phyloP scores from a whole-genome alignment of 176 grass and related monocot species.

The Dactylis glomerata region DNA sequence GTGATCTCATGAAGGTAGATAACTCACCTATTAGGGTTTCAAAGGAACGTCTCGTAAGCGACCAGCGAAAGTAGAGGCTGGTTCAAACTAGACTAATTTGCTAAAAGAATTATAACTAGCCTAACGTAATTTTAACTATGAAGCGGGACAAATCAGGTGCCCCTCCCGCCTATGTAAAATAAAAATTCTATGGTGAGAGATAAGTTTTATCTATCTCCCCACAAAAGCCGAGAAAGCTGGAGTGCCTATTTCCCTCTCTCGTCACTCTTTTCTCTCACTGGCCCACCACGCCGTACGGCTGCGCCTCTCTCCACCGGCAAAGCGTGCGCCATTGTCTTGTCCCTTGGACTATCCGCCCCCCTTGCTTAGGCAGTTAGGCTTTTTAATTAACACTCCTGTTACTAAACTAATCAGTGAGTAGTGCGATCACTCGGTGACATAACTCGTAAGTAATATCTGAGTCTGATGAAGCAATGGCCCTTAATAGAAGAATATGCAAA shows the following conservation, averaged over 20 bases:
- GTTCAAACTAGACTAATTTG: too few species aligned
- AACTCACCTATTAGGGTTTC: too few species aligned
- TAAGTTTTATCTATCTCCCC: constrained; percentile 14
- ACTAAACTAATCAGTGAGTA: not conserved
- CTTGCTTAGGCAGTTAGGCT: constrained; percentile 28
- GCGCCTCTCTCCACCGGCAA: constrained; percentile 48
- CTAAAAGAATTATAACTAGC: too few species aligned
- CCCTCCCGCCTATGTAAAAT: not conserved
- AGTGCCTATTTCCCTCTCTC: not conserved
- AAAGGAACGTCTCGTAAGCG: too few species aligned
- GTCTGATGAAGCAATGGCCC: not conserved
- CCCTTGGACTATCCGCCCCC: constrained; percentile 24
- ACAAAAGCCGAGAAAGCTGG: constrained; percentile 50
- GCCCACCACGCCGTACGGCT: constrained; percentile 36
- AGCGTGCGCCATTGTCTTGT: constrained; percentile 52
- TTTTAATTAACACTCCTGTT: constrained; percentile 6
- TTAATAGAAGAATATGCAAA: not conserved
- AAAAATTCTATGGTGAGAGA: not conserved
- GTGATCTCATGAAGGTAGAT: too few species aligned
- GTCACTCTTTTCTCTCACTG: not conserved
- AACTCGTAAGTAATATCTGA: not conserved
- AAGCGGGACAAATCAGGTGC: too few species aligned
- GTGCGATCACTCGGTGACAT: not conserved
- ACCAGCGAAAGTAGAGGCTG: too few species aligned
- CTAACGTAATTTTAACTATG: too few species aligned